Base-by-base conservation (phyloP, 2,329 filamentous ascomycete genomes). In the Amylocarpus encephaloides region DNA sequence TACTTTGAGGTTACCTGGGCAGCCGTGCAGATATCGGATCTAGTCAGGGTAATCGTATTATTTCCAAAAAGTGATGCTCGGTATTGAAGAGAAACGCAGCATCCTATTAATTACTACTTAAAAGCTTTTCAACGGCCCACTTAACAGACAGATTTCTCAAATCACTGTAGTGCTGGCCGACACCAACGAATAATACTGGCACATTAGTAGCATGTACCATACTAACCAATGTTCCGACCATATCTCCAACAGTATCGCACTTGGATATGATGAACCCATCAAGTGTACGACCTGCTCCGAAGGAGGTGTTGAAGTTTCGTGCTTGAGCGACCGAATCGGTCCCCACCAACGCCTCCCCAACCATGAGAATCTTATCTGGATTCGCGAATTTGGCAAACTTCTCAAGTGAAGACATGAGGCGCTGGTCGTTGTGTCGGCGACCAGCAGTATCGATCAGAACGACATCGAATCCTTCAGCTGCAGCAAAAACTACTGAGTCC, bases 201-300 rank as follows among this genome's bases (percentile, higher is more conserved):
- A 98, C 94, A 26, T 92, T 89, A 3, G 94, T 98, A 2, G 93
- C 92, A 71, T 97, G 92, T 35, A 98, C 92, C 75, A 98, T 92
- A 67, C 88, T 95, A 55, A 98, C 93, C 56, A 98, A 74, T 2
- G 92, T 96, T 2, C 85, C 69, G 49, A 71, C 66, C 91, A 97
- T 97, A 71, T 96, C 92, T n/a, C 93, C 94, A 34, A 98, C 94
- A 0, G 93, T 98, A 71, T 98, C 93, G 68, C 93, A 97, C 71
- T 98, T 98, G 53, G 86, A 92, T 62, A 98, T 96, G 66, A 98
- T 95, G 70, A 98, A 98, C 5, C 93, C 93, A 70, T 98, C 94
- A 34, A 98, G 77, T 26, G 80, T 80, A 50, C 92, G 77, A 12
- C 82, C 83, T 5, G 80, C 76, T 30, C 93, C 94, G 70, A 98